Evolutionary conservation across 2,329 filamentous ascomycete genomes (phyloP).

Genomic region (Didymella pinodella): DNA sequence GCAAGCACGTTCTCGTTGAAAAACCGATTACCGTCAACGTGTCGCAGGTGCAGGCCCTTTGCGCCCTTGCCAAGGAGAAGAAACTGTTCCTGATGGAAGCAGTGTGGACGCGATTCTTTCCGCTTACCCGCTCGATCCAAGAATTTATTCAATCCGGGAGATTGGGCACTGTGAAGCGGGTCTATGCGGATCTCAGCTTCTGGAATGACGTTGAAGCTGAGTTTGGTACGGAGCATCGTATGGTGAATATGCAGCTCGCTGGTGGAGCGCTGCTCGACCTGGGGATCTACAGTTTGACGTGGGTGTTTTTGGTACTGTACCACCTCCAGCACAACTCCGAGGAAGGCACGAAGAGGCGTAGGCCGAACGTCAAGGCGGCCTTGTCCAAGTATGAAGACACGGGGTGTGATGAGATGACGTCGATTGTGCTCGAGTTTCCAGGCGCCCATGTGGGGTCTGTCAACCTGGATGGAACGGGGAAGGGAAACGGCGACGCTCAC

Average conservation of each 20-base stretch:
- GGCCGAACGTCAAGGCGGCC: conserved; percentile 67
- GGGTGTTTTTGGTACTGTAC: conserved; percentile 88
- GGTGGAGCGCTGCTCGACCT: conserved; percentile 84
- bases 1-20: conserved; percentile 88
- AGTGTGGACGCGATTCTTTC: conserved; percentile 89
- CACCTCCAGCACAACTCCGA: conserved; percentile 61
- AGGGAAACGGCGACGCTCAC: conserved; percentile 13
- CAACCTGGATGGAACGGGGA: background rate
- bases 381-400: conserved; percentile 7
- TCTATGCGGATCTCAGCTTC: conserved; percentile 65
- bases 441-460: background rate
- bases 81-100: conserved; percentile 61
- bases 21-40: conserved; percentile 88
- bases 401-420: conserved; percentile 12
- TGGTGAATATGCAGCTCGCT: conserved; percentile 82
- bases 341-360: conserved; percentile 59
- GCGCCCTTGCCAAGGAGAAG: conserved; percentile 74
- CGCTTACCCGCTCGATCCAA: conserved; percentile 75
- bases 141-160: conserved; percentile 64
- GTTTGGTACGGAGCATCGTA: conserved; percentile 67
- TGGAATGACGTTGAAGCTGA: conserved; percentile 61
- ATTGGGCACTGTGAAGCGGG: conserved; percentile 63
- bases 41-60: conserved; percentile 75
- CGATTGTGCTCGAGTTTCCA: background rate
- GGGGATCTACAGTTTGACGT: conserved; percentile 86